Evolutionary conservation across 2,329 filamentous ascomycete genomes (phyloP).

Genomic region (Pseudodiploospora longispora): DNA sequence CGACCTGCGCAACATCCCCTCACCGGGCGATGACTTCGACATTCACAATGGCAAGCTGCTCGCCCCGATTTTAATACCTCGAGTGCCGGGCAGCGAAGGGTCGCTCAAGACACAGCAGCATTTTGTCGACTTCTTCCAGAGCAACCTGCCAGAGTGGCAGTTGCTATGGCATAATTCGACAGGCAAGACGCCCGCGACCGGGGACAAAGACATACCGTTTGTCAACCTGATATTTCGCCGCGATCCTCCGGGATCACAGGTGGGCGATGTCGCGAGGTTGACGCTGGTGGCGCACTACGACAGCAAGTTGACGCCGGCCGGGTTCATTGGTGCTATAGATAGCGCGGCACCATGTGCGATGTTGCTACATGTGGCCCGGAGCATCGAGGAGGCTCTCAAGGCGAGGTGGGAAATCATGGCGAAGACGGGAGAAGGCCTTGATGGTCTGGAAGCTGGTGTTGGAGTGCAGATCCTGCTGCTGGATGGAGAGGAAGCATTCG

Average conservation of each 20-base stretch:
- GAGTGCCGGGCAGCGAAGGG: constrained; percentile 80
- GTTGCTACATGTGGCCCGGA: constrained; percentile 76
- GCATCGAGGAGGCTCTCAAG: constrained; percentile 70
- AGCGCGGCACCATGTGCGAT: constrained; percentile 93
- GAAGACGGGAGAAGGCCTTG: constrained; percentile 43
- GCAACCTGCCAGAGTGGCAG: constrained; percentile 68
- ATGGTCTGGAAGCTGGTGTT: constrained; percentile 61
- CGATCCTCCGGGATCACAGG: constrained; percentile 73
- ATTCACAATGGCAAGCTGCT: constrained; percentile 68
- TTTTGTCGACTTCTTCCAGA: constrained; percentile 73
- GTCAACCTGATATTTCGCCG: constrained; percentile 77
- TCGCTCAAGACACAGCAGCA: constrained; percentile 67
- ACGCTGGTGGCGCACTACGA: constrained; percentile 94
- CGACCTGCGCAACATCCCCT: constrained; percentile 62
- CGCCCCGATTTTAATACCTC: constrained; percentile 76
- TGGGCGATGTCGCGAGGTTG: constrained; percentile 70
- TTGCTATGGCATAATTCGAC: constrained; percentile 87
- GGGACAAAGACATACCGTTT: constrained; percentile 67
- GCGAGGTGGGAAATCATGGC: constrained; percentile 73
- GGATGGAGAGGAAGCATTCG: constrained; percentile 92
- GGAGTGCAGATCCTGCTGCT: constrained; percentile 85
- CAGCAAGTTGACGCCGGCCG: constrained; percentile 67
- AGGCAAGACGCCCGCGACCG: constrained; percentile 68
- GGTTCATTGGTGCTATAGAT: constrained; percentile 90
- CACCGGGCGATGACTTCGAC: constrained; percentile 68